Base-by-base conservation (phyloP, 768 basidiomycete species). In the Zangia roseola region DNA sequence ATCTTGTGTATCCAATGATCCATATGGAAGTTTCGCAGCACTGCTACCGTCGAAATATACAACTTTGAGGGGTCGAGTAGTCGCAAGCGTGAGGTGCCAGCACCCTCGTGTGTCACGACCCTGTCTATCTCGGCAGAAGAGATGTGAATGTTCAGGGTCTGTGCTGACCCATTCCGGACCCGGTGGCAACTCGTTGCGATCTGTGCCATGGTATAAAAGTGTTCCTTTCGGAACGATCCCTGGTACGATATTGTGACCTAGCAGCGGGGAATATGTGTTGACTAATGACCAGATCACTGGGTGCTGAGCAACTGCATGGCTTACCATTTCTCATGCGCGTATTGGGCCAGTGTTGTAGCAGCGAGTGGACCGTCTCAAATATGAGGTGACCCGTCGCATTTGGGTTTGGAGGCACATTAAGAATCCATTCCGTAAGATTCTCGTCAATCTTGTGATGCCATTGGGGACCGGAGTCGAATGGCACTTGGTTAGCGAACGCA, bases 21-120 rank as follows among this genome's bases (percentile, higher is more conserved):
- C 78, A 61, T 49, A 76, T 77, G 1, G 69, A 6, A 42, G 10
- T 4, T 34, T 43, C 2, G 14, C 73, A 0, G 73, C 79, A 43
- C 78, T 77, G 35, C 64, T 76, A 0, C 79, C 79, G 42, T 81
- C 80, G 31, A 81, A 80, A 50, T 80, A 79, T 9, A 80, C 44
- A 2, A 80, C 59, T 28, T 73, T 74, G 31, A 81, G 57, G 1
- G 75, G 59, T 19, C 63, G 53, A 19, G 53, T 64, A 12, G 55
- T 34, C 8, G 40, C 54, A 4, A 60, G 43, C 3, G 56, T 55
- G n/a, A 62, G 25, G 12, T 48, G 48, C 60, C 60, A 55, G 9
- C 59, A 62, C 17, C 25, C 52, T 40, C 44, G 6, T 20, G 43
- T 4, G 14, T 3, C 21, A 21, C 2, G 1, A 9, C 0, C 5